Base-by-base conservation (phyloP, 2,329 filamentous ascomycete species). In the Thermomyces lanuginosus region DNA sequence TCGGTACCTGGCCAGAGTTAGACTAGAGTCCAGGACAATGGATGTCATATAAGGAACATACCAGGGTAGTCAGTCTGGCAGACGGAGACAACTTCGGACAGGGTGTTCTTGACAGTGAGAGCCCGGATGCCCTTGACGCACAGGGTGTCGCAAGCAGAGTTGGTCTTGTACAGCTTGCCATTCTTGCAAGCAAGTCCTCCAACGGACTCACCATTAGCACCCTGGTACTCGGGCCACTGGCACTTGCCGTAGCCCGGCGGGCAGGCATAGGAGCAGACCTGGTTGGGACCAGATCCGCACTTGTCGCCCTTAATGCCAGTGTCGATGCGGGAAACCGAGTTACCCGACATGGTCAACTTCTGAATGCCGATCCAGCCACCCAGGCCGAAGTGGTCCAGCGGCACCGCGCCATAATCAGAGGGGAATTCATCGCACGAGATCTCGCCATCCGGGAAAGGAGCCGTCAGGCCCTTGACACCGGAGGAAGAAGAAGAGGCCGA, bases 61-160 rank as follows among this genome's bases (percentile, higher is more conserved):
- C 83, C 86, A 35, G 89, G 89, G 58, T 98, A 98, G 53, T 93
- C 83, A 38, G 89, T 95, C 53, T 82, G 82, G 71, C 89, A 98
- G 41, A 92, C 68, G 22, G 76, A 67, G 15, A 80, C 76, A 22
- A 66, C 57, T 19, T 68, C 48, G 26, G 54, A 46, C 17, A 93
- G 64, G 29, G 75, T 71, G 65, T 92, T 98, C 52, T 74, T 48
- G 33, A 92, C 69, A 33, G 63, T 62, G 39, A 93, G 69, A 38
- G 74, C 69, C 21, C 72, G 71, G 26, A 68, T 66, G 35, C 84
- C 83, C 16, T 57, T 41, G 44, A 76, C 71, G 57, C 89, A 98
- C 17, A 98, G 72, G 25, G 64, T 76, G 34, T 66, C 65, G 35
- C 61, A 66, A n/a, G 49, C 52, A 2, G 64, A 41, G 45, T 83